Evolutionary conservation across 2,329 filamentous ascomycete species (phyloP), one percentile per base, ranked within the genome.

Genomic region (Diaporthe vexans): DNA sequence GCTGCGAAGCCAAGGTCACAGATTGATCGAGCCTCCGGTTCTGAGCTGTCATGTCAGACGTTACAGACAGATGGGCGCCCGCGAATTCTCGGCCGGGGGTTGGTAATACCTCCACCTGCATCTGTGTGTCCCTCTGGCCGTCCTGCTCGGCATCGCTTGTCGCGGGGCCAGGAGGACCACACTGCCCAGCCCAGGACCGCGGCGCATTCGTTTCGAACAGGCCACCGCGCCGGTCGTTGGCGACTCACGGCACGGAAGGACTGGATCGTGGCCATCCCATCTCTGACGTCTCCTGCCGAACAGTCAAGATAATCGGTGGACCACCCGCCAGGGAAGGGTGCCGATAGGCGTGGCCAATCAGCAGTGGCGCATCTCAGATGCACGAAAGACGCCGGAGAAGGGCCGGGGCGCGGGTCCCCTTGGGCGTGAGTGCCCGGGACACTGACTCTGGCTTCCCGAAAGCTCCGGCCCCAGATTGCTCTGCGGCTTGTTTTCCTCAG

Each of bases 311-410:
- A 58, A 59, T 40, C 63, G 61, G 43, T 67, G 48, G 43, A 21
- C 24, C 40, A 29, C 52, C 52, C 52, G 46, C 21, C 71, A 57
- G 65, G 52, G 46, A 43, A 59, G 43, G 72, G 74, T 24, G 56
- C 68, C 69, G 37, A 70, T 24, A 61, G 24, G 52, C 21, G 37
- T 59, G 46, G 40, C 74, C 74, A 76, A 74, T 74, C 74, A 76
- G 67, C 46, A 56, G 33, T 56, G 17, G 57, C 29, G 43, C 21
- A 51, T 54, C 57, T 54, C 63, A 51, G 67, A 43, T 72, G 59
- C 29, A 40, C 29, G 54, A 76, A 67, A 76, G 74, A 29, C 46
- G 67, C 74, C 74, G 74, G 74, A 76, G 74, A 72, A 76, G 74
- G 74, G 74, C 74, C 74, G 74, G 68, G 52, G 51, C 40, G 46